These are phyloP conservation scores for Poa annua DNA, from an alignment of 176 grass and related monocot genomes.

Conservation along the genomic window DNA sequence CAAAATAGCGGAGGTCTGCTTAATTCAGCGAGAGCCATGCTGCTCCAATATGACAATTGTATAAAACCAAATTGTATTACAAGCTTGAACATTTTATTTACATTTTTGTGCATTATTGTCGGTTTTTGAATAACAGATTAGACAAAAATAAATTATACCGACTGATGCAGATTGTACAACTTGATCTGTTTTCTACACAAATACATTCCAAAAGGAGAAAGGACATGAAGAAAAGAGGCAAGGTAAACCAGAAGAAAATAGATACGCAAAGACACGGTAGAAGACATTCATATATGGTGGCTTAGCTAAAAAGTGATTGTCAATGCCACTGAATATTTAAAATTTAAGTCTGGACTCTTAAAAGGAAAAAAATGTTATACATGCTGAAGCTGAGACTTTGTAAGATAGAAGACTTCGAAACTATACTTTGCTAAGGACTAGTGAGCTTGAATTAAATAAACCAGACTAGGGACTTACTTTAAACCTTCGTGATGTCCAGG, in stretches of 20 bases:
- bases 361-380: not conserved
- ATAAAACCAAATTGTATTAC: slow-evolving; percentile 11
- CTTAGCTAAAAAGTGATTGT: not conserved
- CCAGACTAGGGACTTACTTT: slow-evolving; percentile 59
- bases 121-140: slow-evolving; percentile 3
- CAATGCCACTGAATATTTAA: not conserved
- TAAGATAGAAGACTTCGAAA: not conserved
- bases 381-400: not conserved
- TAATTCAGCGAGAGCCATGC: not conserved
- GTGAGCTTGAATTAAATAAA: slow-evolving; percentile 33
- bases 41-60: not conserved
- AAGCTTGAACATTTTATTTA: slow-evolving; percentile 16
- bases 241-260: not conserved
- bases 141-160: slow-evolving; percentile 10
- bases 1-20: not conserved
- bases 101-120: not conserved
- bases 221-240: not conserved
- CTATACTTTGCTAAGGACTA: not conserved
- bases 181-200: not conserved
- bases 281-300: not conserved
- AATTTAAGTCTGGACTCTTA: slow-evolving; percentile 12
- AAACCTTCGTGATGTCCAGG: slow-evolving; percentile 95
- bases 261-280: not conserved
- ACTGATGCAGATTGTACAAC: not conserved
- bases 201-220: slow-evolving; percentile 12